Percentiles rank a stretch among this genome's conserved stretches.
Evolutionary conservation across 768 basidiomycete species (phyloP).

Genomic region (Termitomyces titanicus): DNA sequence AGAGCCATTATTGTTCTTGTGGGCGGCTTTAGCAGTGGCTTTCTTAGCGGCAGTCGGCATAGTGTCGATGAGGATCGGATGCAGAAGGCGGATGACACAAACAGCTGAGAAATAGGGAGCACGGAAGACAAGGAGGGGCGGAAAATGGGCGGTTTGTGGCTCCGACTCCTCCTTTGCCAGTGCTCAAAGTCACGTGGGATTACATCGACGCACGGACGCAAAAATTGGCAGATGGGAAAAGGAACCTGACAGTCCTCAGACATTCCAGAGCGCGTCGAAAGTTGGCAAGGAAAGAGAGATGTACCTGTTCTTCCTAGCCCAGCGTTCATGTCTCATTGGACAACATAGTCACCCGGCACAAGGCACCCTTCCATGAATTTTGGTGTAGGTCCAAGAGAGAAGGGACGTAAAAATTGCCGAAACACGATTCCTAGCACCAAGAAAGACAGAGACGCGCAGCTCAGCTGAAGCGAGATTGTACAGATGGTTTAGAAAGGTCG

Average conservation of each 20-base stretch:
- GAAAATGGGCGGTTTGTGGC: conserved; percentile 20
- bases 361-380: background rate
- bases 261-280: background rate
- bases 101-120: conserved; percentile 5
- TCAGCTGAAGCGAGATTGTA: background rate
- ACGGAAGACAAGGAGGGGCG: conserved; percentile 18
- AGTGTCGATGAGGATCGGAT: background rate
- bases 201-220: conserved; percentile 22
- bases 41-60: conserved; percentile 33
- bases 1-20: conserved; percentile 29
- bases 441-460: background rate
- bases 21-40: conserved; percentile 31
- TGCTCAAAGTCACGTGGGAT: conserved; percentile 23
- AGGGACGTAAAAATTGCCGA: background rate
- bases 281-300: background rate
- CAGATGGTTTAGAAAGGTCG: background rate
- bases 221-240: conserved; percentile 3
- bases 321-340: background rate
- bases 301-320: background rate
- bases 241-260: background rate
- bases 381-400: background rate
- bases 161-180: conserved; percentile 18
- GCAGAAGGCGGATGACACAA: background rate
- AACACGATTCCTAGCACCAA: background rate
- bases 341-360: background rate